Conservation (phyloP, 768 basidiomycete species). For the Termitomyces sp. region DNA sequence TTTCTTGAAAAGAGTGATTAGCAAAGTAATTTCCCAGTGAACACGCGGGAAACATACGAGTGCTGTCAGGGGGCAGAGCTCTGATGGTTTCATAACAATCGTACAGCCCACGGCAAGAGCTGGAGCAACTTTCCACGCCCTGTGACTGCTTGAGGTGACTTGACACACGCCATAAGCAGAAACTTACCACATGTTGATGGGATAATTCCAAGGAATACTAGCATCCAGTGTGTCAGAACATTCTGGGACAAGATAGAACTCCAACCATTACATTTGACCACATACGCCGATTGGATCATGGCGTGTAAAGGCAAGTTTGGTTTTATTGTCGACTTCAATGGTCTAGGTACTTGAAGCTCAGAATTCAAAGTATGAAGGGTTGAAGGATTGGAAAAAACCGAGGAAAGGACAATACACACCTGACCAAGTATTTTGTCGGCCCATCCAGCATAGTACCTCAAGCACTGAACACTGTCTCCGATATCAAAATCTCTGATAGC, state of each 20-base stretch:
- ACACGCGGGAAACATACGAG: slow-evolving; percentile 39
- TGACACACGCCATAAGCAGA: background rate
- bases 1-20: slow-evolving; percentile 41
- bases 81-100: slow-evolving; percentile 93
- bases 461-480: slow-evolving; percentile 67
- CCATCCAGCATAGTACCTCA: slow-evolving; percentile 94
- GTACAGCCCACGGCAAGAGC: slow-evolving; percentile 90
- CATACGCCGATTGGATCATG: slow-evolving; percentile 94
- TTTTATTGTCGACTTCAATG: slow-evolving; percentile 74
- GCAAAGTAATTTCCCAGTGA: background rate
- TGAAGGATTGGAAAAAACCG: background rate
- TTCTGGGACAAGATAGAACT: background rate
- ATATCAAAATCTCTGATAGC: slow-evolving; percentile 69
- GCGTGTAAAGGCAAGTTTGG: slow-evolving; percentile 79
- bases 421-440: slow-evolving; percentile 92
- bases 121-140: slow-evolving; percentile 91
- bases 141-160: slow-evolving; percentile 17
- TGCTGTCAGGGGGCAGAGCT: slow-evolving; percentile 79
- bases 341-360: slow-evolving; percentile 33
- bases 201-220: slow-evolving; percentile 93
- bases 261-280: slow-evolving; percentile 71
- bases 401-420: slow-evolving; percentile 32
- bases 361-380: background rate
- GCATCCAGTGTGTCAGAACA: background rate
- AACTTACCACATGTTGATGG: slow-evolving; percentile 75